A percentile compares a stretch with the other conserved stretches of the same genome.
Evolutionary conservation across 1,284 basidiomycete genomes (phyloP).

Genomic region (Pseudomicrostroma phylloplanum): DNA sequence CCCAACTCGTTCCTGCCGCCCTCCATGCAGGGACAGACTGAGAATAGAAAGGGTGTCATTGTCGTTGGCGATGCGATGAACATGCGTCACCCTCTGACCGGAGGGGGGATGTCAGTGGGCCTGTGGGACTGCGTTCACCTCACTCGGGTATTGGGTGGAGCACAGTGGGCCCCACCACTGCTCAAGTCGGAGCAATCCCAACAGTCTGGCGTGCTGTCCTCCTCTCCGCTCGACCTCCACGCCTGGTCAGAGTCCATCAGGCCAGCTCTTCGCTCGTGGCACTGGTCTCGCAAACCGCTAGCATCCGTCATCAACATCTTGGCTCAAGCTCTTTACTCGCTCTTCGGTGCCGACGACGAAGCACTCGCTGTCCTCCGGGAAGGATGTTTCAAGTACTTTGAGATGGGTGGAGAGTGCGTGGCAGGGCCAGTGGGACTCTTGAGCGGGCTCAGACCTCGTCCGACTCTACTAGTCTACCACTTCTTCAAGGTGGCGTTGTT

Average conservation of each 20-base stretch:
- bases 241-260: constrained; percentile 29
- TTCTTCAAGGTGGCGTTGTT: constrained; percentile 95
- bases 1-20: constrained; percentile 91
- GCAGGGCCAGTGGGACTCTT: constrained; percentile 66
- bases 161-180: constrained; percentile 27
- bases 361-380: constrained; percentile 74
- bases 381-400: constrained; percentile 97
- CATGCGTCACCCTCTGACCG: constrained; percentile 97
- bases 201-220: constrained; percentile 1
- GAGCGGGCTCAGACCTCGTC: constrained; percentile 63
- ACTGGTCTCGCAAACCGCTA: constrained; percentile 45
- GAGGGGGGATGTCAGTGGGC: constrained; percentile 56
- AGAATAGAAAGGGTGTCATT: constrained; percentile 64
- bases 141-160: constrained; percentile 38
- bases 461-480: constrained; percentile 73
- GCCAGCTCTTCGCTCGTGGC: constrained; percentile 39
- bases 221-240: constrained; percentile 20
- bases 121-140: constrained; percentile 48
- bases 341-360: constrained; percentile 57
- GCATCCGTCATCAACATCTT: constrained; percentile 48
- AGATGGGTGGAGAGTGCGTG: constrained; percentile 81
- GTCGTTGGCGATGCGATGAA: constrained; percentile 95
- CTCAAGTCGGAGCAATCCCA: constrained; percentile 11
- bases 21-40: constrained; percentile 65
- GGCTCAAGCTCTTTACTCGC: constrained; percentile 46